Evolutionary conservation across 805 yeast genomes (phyloP).

Genomic region (Millerozyma miso): DNA sequence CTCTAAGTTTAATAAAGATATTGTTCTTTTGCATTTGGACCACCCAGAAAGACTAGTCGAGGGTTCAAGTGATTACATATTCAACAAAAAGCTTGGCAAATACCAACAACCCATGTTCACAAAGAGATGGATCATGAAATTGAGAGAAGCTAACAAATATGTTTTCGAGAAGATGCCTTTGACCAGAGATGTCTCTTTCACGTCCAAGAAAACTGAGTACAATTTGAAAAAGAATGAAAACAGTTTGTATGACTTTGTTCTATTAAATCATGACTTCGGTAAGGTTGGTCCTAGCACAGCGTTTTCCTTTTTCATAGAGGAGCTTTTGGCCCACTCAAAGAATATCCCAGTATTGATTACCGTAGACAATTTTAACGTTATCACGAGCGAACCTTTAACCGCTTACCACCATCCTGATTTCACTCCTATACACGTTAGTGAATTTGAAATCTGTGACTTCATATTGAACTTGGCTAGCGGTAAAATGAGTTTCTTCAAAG

Average conservation of each 20-base stretch:
- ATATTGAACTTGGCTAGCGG: slow-evolving; percentile 56
- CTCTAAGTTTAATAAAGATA: slow-evolving; percentile 24
- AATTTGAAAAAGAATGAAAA: slow-evolving; percentile 29
- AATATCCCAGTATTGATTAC: slow-evolving; percentile 59
- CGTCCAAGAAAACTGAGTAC: slow-evolving; percentile 27
- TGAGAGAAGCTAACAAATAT: slow-evolving; percentile 31
- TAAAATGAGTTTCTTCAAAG: slow-evolving; percentile 45
- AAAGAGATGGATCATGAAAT: slow-evolving; percentile 52
- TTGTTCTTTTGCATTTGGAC: slow-evolving; percentile 60
- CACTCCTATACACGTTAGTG: slow-evolving; percentile 51
- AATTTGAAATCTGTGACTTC: slow-evolving; percentile 60
- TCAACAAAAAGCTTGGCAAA: slow-evolving; percentile 41
- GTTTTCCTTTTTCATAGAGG: slow-evolving; percentile 51
- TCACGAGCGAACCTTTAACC: slow-evolving; percentile 52
- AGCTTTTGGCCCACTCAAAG: slow-evolving; percentile 46
- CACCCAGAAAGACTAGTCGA: slow-evolving; percentile 58
- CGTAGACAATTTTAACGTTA: slow-evolving; percentile 69
- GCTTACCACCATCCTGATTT: slow-evolving; percentile 57
- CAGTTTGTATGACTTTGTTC: slow-evolving; percentile 43
- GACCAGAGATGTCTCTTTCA: slow-evolving; percentile 29
- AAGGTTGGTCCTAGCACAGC: slow-evolving; percentile 38
- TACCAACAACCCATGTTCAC: slow-evolving; percentile 80
- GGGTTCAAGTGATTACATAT: slow-evolving; percentile 68
- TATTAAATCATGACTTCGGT: slow-evolving; percentile 36
- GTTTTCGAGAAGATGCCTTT: slow-evolving; percentile 32